Conservation (phyloP, 139 green algal genomes). For the Edaphochlamys debaryana region DNA sequence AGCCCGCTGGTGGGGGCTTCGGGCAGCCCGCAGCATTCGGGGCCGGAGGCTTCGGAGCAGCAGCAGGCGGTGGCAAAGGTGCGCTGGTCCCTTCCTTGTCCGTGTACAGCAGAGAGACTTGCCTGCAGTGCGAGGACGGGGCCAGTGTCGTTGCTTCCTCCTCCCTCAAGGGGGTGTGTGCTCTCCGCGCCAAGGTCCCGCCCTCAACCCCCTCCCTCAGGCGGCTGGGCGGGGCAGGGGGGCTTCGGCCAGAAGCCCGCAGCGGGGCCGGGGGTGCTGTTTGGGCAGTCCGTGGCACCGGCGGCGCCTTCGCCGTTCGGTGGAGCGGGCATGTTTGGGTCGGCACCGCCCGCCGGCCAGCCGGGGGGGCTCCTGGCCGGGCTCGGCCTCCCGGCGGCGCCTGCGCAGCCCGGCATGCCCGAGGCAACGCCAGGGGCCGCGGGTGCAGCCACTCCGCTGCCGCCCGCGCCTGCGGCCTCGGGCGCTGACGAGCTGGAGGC, state of each 20-base stretch:
- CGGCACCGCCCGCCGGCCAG: not conserved
- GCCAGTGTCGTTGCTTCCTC: not conserved
- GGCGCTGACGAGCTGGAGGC: not conserved
- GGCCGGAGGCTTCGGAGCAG: too few species aligned
- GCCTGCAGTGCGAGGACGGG: too few species aligned
- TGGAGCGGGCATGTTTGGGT: not conserved
- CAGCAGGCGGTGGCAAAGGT: too few species aligned
- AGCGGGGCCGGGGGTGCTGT: not conserved
- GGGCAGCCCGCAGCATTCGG: not conserved
- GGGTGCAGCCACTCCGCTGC: too few species aligned
- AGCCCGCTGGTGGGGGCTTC: not conserved
- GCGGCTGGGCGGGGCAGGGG: conserved; percentile 2
- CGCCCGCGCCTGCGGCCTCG: not conserved
- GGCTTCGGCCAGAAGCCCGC: not conserved
- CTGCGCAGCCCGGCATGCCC: not conserved
- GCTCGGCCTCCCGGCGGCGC: not conserved
- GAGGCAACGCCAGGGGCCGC: not conserved
- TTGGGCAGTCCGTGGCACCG: not conserved
- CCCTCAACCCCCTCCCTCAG: not conserved
- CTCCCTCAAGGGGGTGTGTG: too few species aligned
- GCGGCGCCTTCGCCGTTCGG: too few species aligned
- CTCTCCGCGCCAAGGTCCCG: not conserved
- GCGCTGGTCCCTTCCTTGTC: too few species aligned
- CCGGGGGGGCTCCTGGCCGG: too few species aligned
- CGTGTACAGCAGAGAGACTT: too few species aligned